Conservation (phyloP, 2,329 filamentous ascomycete species). For the Monosporascus sp. region DNA sequence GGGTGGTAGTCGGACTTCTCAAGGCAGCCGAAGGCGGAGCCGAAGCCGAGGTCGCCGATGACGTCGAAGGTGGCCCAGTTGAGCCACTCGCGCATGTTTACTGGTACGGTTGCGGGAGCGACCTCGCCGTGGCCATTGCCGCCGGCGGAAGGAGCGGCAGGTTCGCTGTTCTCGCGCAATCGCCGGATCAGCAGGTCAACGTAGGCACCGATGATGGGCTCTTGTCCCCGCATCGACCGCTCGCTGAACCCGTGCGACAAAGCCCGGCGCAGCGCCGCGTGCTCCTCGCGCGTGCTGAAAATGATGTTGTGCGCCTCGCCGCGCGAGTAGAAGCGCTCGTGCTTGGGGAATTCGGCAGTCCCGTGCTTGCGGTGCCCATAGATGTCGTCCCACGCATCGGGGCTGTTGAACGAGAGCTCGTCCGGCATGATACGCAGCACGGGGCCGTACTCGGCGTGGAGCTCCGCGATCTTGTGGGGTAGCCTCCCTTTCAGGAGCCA, state of each 20-base stretch:
- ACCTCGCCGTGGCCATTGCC: no score
- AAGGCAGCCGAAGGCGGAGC: conserved; percentile 35
- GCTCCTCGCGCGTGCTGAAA: conserved; percentile 26
- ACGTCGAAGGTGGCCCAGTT: conserved; percentile 38
- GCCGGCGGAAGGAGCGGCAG: conserved; percentile 2
- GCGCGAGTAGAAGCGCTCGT: conserved; percentile 20
- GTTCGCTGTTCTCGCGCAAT: conserved; percentile 21
- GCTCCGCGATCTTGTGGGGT: conserved; percentile 17
- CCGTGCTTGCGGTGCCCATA: conserved; percentile 30
- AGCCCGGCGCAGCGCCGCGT: conserved; percentile 27
- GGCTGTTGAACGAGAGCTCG: conserved; percentile 35
- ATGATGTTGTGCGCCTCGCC: conserved; percentile 25
- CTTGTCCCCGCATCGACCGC: conserved; percentile 34
- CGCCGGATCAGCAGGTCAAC: conserved; percentile 30
- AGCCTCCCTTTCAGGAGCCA: conserved; percentile 17
- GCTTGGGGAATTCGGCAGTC: conserved; percentile 27
- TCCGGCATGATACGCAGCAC: conserved; percentile 36
- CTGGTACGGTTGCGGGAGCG: neutral
- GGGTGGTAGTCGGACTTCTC: conserved; percentile 27
- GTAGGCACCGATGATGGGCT: conserved; percentile 33
- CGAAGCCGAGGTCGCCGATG: conserved; percentile 42
- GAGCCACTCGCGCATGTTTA: conserved; percentile 33
- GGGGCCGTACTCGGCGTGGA: conserved; percentile 34
- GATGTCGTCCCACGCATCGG: conserved; percentile 35
- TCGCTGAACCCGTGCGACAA: conserved; percentile 36